phyloP scores from a whole-genome alignment of 75 land plant genomes.

The Pinus albicaulis region DNA sequence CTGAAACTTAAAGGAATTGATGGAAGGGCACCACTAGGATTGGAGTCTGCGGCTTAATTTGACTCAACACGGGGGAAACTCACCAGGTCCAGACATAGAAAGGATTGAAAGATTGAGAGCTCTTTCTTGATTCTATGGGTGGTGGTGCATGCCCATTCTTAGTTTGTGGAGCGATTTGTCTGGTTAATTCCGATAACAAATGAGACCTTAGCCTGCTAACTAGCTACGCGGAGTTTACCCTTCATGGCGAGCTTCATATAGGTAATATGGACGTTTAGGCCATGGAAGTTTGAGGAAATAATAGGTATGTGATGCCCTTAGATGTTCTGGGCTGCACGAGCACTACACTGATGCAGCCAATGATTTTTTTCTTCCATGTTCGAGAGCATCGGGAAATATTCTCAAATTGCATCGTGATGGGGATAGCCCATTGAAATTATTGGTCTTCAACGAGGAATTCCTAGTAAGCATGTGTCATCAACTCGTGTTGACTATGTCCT shows the following conservation, averaged over 20 bases:
- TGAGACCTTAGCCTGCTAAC: conserved; percentile 68
- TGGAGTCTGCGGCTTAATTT: conserved; percentile 29
- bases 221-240: conserved; percentile 26
- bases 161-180: conserved; percentile 57
- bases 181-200: conserved; percentile 67
- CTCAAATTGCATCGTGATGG: no score
- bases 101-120: conserved; percentile 29
- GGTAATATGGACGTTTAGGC: conserved; percentile 62
- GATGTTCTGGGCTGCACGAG: conserved; percentile 53
- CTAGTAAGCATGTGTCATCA: no score
- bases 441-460: no score
- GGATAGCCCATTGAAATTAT: no score
- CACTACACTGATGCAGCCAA: no score
- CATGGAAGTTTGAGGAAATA: conserved; percentile 84
- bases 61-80: conserved; percentile 27
- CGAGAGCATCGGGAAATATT: no score
- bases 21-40: conserved; percentile 21
- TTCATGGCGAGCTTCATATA: conserved; percentile 42
- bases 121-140: conserved; percentile 32
- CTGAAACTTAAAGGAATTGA: no score
- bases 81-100: conserved; percentile 22
- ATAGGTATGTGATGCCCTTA: conserved; percentile 85
- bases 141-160: conserved; percentile 27
- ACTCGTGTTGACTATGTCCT: no score
- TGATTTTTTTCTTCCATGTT: no score